These are phyloP conservation scores for Aspergillus haitiensis DNA, from an alignment of 495 filamentous ascomycete genomes.

Conservation along the genomic window DNA sequence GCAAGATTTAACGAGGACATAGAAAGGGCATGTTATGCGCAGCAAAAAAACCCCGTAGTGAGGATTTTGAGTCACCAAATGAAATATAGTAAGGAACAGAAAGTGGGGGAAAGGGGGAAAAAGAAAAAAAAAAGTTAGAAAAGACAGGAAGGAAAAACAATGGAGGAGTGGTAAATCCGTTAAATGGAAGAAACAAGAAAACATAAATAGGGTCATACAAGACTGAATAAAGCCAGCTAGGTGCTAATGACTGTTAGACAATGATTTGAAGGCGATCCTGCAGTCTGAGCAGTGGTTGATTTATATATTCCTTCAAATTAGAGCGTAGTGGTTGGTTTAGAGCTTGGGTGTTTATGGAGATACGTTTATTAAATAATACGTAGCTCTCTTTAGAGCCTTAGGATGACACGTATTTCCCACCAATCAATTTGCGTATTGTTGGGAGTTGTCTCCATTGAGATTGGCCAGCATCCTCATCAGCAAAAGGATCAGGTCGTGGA, in stretches of 20 bases:
- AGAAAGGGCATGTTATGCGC: conserved; percentile 3
- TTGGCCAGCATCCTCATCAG: conserved; percentile 54
- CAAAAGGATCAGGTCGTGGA: conserved; percentile 61
- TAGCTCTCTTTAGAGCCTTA: conserved; percentile 12
- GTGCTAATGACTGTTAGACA: background rate
- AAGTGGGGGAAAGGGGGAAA: conserved; percentile 14
- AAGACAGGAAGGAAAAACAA: conserved; percentile 17
- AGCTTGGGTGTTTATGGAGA: no score
- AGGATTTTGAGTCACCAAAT: background rate
- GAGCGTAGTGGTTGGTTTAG: no score
- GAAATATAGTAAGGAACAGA: background rate
- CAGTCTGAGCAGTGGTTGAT: no score
- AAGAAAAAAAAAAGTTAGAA: no score
- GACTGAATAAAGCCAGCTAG: background rate
- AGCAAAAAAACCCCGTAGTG: background rate
- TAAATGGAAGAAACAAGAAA: conserved; percentile 17
- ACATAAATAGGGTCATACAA: conserved; percentile 12
- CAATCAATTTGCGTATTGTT: conserved; percentile 68
- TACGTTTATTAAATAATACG: no score
- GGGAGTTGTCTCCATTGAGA: conserved; percentile 72
- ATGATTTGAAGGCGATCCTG: background rate
- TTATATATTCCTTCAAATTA: no score
- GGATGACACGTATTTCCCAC: conserved; percentile 68
- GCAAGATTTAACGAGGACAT: conserved; percentile 1
- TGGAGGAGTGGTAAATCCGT: no score